These are phyloP conservation scores for Boletus patriciae DNA, from an alignment of 768 basidiomycete genomes.

Conservation along the genomic window DNA sequence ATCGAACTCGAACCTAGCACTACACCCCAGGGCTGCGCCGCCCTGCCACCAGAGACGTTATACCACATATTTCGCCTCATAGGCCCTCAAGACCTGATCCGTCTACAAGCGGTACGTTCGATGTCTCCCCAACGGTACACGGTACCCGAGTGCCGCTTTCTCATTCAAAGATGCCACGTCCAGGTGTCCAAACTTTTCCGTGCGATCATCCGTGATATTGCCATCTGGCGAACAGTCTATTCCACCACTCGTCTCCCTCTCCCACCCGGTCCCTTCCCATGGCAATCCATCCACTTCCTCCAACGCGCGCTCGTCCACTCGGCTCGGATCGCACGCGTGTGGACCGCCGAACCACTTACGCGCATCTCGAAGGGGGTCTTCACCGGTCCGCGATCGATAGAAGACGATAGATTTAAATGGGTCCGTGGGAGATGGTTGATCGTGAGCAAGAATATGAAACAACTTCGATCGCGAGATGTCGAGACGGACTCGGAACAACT, in stretches of 20 bases:
- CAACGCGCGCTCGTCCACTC: slow-evolving; percentile 22
- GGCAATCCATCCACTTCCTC: slow-evolving; percentile 19
- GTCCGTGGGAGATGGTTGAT: slow-evolving; percentile 22
- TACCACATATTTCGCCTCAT: slow-evolving; percentile 7
- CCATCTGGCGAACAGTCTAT: slow-evolving; percentile 17
- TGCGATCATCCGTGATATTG: slow-evolving; percentile 9
- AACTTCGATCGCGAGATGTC: slow-evolving; percentile 11
- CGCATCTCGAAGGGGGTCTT: slow-evolving; percentile 3
- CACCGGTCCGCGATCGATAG: slow-evolving; percentile 7
- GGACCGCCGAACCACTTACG: slow-evolving; percentile 16
- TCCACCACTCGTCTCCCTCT: slow-evolving; percentile 10
- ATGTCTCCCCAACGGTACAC: too few relatives aligned
- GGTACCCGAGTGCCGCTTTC: neutral
- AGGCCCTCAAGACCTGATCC: slow-evolving; percentile 14
- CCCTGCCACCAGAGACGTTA: slow-evolving; percentile 21
- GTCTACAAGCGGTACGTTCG: slow-evolving; percentile 14
- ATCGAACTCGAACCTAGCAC: neutral
- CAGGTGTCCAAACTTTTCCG: slow-evolving; percentile 19
- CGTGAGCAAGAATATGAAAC: slow-evolving; percentile 15
- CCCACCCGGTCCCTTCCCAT: slow-evolving; percentile 20
- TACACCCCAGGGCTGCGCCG: neutral
- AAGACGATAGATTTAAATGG: slow-evolving; percentile 14
- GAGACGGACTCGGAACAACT: slow-evolving; percentile 14
- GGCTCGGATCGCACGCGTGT: slow-evolving; percentile 9
- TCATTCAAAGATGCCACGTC: neutral